phyloP scores from a whole-genome alignment of 1,284 basidiomycete species.

The Cerrena zonata region DNA sequence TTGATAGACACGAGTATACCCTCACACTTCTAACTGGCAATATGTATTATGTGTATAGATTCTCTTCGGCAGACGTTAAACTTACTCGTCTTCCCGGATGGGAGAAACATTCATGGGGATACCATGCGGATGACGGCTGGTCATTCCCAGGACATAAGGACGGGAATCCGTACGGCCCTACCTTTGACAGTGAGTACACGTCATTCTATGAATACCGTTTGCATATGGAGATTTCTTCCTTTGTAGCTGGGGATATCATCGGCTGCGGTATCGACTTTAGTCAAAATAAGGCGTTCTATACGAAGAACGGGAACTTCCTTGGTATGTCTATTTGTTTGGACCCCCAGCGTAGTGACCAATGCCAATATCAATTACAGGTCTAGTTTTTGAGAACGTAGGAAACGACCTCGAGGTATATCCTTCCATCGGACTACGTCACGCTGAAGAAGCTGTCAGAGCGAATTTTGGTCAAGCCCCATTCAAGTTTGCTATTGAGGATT shows the following conservation, averaged over 20 bases:
- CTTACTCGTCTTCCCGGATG: constrained; percentile 80
- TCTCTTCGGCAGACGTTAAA: constrained; percentile 48
- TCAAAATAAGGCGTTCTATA: constrained; percentile 76
- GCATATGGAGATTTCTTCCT: background rate
- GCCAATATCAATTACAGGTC: constrained; percentile 35
- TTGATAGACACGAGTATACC: background rate
- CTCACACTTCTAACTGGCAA: background rate
- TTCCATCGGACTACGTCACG: constrained; percentile 79
- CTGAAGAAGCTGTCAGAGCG: constrained; percentile 64
- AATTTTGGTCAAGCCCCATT: constrained; percentile 87
- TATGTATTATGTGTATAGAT: constrained; percentile 26
- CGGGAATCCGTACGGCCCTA: constrained; percentile 70
- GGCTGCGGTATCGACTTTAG: constrained; percentile 89
- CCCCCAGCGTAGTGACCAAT: background rate
- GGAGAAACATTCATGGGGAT: constrained; percentile 88
- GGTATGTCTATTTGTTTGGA: constrained; percentile 40
- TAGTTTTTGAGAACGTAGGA: constrained; percentile 71
- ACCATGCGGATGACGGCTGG: constrained; percentile 87
- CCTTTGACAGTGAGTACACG: constrained; percentile 59
- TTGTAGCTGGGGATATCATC: constrained; percentile 72
- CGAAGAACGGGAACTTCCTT: constrained; percentile 78
- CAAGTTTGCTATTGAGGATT: constrained; percentile 80
- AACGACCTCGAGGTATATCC: constrained; percentile 64
- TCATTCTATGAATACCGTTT: background rate
- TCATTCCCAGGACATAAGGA: constrained; percentile 70